phyloP scores from a whole-genome alignment of 257 asterid species.

The Striga asiatica region DNA sequence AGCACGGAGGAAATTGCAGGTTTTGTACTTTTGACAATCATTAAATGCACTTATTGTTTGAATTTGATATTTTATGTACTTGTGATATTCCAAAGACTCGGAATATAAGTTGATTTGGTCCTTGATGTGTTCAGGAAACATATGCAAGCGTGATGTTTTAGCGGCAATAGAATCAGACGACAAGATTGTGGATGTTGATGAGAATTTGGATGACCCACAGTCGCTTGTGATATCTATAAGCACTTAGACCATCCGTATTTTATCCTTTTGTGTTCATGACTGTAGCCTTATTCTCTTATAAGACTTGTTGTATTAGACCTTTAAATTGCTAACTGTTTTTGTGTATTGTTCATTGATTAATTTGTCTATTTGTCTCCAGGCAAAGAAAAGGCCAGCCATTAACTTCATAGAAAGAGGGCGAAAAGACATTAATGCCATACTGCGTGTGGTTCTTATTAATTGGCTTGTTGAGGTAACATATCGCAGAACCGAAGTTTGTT shows the following conservation, averaged over 20 bases:
- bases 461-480: constrained; percentile 97
- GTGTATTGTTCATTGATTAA: background rate
- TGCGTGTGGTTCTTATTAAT: constrained; percentile 44
- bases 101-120: background rate
- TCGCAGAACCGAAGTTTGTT: too few relatives aligned
- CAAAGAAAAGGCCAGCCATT: constrained; percentile 55
- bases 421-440: constrained; percentile 40
- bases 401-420: constrained; percentile 46
- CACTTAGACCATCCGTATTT: constrained; percentile 58
- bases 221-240: constrained; percentile 83
- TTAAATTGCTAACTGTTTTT: too few relatives aligned
- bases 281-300: too few relatives aligned
- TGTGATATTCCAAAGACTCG: too few relatives aligned
- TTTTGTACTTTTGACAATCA: constrained; percentile 22
- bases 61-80: too few relatives aligned
- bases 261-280: too few relatives aligned
- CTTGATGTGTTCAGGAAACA: constrained; percentile 28
- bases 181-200: constrained; percentile 49
- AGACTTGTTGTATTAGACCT: too few relatives aligned
- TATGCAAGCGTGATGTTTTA: constrained; percentile 57
- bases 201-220: constrained; percentile 65
- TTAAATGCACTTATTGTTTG: too few relatives aligned
- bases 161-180: constrained; percentile 31
- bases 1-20: constrained; percentile 42
- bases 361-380: constrained; percentile 26